phyloP scores from a whole-genome alignment of 352 stramenopile species.

The Pseudoperonospora humuli region DNA sequence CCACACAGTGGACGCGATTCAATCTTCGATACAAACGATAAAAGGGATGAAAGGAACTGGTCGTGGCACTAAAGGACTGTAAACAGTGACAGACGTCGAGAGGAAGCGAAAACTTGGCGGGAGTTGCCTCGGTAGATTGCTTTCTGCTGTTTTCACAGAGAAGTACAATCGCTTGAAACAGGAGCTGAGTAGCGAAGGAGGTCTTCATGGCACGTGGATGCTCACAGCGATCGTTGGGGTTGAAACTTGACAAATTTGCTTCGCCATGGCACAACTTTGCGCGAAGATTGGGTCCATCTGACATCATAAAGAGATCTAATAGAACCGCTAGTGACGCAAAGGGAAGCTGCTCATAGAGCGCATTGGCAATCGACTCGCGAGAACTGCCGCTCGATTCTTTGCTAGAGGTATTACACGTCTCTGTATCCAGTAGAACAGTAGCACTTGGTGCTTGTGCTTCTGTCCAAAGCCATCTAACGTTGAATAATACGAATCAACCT shows the following conservation, averaged over 20 bases:
- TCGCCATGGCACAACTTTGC: conserved; percentile 71
- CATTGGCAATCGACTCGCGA: too few species aligned
- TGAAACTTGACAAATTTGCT: conserved; percentile 31
- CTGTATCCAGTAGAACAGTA: conserved; percentile 26
- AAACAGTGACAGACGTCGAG: not conserved
- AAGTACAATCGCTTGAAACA: conserved; percentile 30
- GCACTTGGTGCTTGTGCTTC: conserved; percentile 65
- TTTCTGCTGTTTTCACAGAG: conserved; percentile 14
- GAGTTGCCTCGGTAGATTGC: too few species aligned
- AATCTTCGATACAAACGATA: conserved; percentile 31
- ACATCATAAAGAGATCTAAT: conserved; percentile 78
- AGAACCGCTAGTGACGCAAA: conserved; percentile 32
- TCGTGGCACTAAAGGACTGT: conserved; percentile 17
- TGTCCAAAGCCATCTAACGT: conserved; percentile 75
- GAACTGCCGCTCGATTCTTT: not conserved
- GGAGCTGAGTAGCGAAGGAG: conserved; percentile 25
- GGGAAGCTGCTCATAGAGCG: conserved; percentile 42
- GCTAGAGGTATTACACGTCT: not conserved
- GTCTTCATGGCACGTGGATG: not conserved
- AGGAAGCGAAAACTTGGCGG: not conserved
- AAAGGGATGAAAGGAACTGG: conserved; percentile 55
- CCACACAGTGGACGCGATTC: not conserved
- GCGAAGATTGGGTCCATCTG: conserved; percentile 47
- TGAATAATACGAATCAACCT: conserved; percentile 71
- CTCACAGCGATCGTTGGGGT: not conserved